These are phyloP conservation scores for Acacia confusa DNA, from an alignment of 306 rosid species.

Conservation along the genomic window DNA sequence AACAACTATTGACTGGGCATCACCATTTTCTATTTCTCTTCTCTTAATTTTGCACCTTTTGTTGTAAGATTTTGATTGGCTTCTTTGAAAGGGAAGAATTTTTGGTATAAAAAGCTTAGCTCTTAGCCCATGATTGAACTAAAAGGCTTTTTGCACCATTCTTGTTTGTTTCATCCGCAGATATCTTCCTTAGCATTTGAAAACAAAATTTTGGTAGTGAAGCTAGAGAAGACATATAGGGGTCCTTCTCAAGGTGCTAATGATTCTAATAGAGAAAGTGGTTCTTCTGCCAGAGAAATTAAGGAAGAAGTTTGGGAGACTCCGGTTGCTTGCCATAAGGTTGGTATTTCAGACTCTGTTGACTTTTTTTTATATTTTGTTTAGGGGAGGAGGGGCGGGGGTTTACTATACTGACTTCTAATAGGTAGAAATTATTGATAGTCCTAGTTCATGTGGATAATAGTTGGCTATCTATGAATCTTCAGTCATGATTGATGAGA, in stretches of 20 bases:
- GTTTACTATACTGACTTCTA: slow-evolving; percentile 4
- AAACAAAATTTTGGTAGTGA: slow-evolving; percentile 60
- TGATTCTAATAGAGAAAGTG: slow-evolving; percentile 24
- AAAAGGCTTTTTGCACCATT: background rate
- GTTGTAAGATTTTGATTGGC: slow-evolving; percentile 6
- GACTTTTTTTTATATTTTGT: background rate
- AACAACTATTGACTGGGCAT: background rate
- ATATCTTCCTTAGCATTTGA: slow-evolving; percentile 65
- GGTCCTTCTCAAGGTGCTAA: slow-evolving; percentile 31
- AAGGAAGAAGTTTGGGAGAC: slow-evolving; percentile 45
- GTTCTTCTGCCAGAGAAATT: slow-evolving; percentile 35
- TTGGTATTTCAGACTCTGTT: slow-evolving; percentile 37
- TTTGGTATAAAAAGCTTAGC: slow-evolving; percentile 10
- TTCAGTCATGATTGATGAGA: background rate
- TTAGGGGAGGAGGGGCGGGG: background rate
- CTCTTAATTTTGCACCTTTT: slow-evolving; percentile 2
- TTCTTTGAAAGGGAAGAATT: background rate
- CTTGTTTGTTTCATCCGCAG: slow-evolving; percentile 51
- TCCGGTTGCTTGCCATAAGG: slow-evolving; percentile 50
- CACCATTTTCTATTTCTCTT: background rate
- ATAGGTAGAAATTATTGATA: background rate
- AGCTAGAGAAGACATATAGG: slow-evolving; percentile 60
- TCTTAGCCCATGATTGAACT: background rate
- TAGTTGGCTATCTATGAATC: background rate
- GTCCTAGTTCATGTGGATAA: background rate